A percentile compares a stretch with the other conserved stretches of the same genome.
Evolutionary conservation across 2,329 filamentous ascomycete species (phyloP).

Genomic region (Pezicula neosporulosa): DNA sequence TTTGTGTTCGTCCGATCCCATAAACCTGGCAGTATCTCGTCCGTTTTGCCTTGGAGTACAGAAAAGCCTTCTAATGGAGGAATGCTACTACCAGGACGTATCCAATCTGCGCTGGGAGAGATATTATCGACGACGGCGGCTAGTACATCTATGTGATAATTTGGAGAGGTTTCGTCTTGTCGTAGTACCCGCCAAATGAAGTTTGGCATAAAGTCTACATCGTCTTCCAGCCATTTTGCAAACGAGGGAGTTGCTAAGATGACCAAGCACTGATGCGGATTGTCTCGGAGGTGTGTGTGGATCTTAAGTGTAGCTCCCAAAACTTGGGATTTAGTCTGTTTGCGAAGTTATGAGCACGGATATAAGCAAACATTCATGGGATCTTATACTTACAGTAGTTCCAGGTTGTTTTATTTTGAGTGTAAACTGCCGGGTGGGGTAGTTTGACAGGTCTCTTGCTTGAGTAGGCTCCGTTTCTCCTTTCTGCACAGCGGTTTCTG

Average conservation of each 20-base stretch:
- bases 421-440: background rate
- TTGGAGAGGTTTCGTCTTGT: conserved; percentile 1
- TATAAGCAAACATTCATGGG: background rate
- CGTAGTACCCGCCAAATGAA: conserved; percentile 14
- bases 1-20: conserved; percentile 31
- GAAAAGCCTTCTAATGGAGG: conserved; percentile 41
- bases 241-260: conserved; percentile 30
- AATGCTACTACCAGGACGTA: conserved; percentile 4
- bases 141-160: conserved; percentile 43
- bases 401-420: background rate
- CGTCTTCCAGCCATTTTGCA: conserved; percentile 25
- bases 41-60: conserved; percentile 41
- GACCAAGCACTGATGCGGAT: conserved; percentile 18
- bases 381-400: background rate
- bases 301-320: background rate
- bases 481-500: too few species aligned
- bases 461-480: too few species aligned
- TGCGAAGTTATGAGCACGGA: background rate
- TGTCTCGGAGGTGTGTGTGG: background rate
- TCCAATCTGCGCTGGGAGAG: conserved; percentile 25
- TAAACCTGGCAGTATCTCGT: conserved; percentile 41
- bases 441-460: too few species aligned
- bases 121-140: conserved; percentile 55
- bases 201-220: conserved; percentile 21
- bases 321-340: too few species aligned